Evolutionary conservation across 805 yeast genomes (phyloP).

Genomic region (Starmerella apicola): DNA sequence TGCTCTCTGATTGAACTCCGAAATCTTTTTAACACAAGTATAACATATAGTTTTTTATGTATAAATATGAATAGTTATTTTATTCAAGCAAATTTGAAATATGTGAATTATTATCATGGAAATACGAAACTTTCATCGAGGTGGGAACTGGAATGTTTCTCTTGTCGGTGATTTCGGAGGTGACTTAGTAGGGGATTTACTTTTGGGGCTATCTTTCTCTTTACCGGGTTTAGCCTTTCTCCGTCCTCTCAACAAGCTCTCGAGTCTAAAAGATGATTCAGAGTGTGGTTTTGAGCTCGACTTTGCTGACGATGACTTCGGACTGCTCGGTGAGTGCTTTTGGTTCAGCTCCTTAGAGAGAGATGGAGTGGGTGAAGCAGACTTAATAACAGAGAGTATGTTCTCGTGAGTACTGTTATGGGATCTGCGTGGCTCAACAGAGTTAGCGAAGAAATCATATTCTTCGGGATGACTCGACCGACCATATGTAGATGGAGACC

Average conservation of each 20-base stretch:
- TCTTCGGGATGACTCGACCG: no score
- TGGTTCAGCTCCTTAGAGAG: neutral
- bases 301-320: neutral
- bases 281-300: conserved; percentile 4
- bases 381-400: conserved; percentile 1
- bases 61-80: neutral
- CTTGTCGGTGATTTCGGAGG: neutral
- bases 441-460: no score
- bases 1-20: conserved; percentile 12
- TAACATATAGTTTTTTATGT: neutral
- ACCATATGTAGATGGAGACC: no score
- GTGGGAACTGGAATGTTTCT: conserved; percentile 19
- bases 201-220: conserved; percentile 1
- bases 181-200: neutral
- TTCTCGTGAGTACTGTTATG: no score
- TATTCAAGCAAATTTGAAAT: neutral
- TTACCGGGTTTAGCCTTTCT: conserved; percentile 16
- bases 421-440: no score
- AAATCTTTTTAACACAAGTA: neutral
- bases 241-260: conserved; percentile 25
- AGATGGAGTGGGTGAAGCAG: conserved; percentile 3
- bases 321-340: neutral
- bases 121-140: neutral
- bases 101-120: neutral
- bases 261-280: conserved; percentile 28